A percentile compares a stretch with the other conserved stretches of the same genome.
phyloP scores from a whole-genome alignment of 495 filamentous ascomycete genomes.

The Penicillium coprophilum region DNA sequence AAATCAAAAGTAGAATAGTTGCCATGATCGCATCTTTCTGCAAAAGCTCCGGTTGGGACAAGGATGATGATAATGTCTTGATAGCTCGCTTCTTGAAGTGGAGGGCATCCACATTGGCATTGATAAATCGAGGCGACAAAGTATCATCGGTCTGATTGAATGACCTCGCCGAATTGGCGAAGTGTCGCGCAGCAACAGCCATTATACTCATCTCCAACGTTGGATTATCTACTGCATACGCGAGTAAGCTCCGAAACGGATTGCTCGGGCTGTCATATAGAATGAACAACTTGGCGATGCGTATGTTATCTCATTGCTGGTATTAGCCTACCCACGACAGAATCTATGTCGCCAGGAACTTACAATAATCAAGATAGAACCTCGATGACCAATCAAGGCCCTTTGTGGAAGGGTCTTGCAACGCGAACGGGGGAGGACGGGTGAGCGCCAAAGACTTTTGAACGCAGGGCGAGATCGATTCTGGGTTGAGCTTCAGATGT shows the following conservation, averaged over 20 bases:
- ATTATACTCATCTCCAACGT: constrained; percentile 49
- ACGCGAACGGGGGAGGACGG: neutral
- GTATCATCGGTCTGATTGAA: constrained; percentile 9
- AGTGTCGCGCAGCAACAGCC: constrained; percentile 54
- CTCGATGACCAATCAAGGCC: constrained; percentile 4
- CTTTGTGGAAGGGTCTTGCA: neutral
- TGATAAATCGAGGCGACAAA: constrained; percentile 4
- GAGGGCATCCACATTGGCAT: constrained; percentile 44
- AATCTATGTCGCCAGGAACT: neutral
- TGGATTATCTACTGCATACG: constrained; percentile 43
- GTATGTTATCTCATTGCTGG: constrained; percentile 34
- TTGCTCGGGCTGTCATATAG: constrained; percentile 53
- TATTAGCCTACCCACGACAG: neutral
- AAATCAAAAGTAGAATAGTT: constrained; percentile 56
- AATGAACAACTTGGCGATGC: constrained; percentile 53
- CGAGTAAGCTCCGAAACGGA: constrained; percentile 51
- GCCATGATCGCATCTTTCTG: constrained; percentile 44
- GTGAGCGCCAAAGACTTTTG: neutral
- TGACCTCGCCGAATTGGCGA: constrained; percentile 34
- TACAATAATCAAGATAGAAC: constrained; percentile 14
- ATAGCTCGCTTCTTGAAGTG: constrained; percentile 50
- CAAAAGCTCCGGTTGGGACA: constrained; percentile 12
- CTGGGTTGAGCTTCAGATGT: neutral
- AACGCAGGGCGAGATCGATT: neutral
- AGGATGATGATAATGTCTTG: constrained; percentile 32